A percentile compares a stretch with the other conserved stretches of the same genome.
These are phyloP conservation scores for Cutaneotrichosporon sp. DNA, from an alignment of 1,284 basidiomycete genomes.

Conservation along the genomic window DNA sequence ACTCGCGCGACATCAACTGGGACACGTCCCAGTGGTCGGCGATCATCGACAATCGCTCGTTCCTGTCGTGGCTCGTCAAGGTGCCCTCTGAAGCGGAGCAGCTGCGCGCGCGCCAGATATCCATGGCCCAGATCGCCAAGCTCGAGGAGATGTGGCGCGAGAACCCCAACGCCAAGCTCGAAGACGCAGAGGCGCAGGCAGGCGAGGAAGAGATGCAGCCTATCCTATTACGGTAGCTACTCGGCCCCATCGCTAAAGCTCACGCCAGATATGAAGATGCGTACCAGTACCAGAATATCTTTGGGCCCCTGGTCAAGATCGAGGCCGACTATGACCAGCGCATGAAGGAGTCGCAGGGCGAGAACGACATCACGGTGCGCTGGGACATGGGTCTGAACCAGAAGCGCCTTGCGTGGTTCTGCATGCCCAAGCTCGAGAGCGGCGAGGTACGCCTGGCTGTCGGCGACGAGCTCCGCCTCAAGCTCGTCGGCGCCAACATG, in stretches of 20 bases:
- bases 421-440: constrained; percentile 91
- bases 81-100: constrained; percentile 93
- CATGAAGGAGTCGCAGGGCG: constrained; percentile 96
- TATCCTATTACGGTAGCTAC: constrained; percentile 68
- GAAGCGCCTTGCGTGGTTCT: constrained; percentile 95
- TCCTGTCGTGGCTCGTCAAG: constrained; percentile 98
- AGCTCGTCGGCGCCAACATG: constrained; percentile 70
- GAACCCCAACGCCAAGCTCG: constrained; percentile 85
- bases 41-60: constrained; percentile 94
- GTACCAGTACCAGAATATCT: constrained; percentile 99
- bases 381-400: constrained; percentile 99
- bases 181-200: constrained; percentile 93
- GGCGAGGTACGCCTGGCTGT: constrained; percentile 95
- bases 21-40: constrained; percentile 97
- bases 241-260: too few species aligned
- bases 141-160: constrained; percentile 98
- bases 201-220: constrained; percentile 94
- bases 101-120: constrained; percentile 89
- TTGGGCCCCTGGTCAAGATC: constrained; percentile 97
- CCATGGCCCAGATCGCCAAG: constrained; percentile 92
- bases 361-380: constrained; percentile 88
- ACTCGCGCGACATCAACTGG: constrained; percentile 96
- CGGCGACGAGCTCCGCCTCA: constrained; percentile 88
- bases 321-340: constrained; percentile 99
- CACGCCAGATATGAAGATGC: constrained; percentile 79